These are phyloP conservation scores for Sarocladium strictum DNA, from an alignment of 2,329 filamentous ascomycete genomes.

Conservation along the genomic window DNA sequence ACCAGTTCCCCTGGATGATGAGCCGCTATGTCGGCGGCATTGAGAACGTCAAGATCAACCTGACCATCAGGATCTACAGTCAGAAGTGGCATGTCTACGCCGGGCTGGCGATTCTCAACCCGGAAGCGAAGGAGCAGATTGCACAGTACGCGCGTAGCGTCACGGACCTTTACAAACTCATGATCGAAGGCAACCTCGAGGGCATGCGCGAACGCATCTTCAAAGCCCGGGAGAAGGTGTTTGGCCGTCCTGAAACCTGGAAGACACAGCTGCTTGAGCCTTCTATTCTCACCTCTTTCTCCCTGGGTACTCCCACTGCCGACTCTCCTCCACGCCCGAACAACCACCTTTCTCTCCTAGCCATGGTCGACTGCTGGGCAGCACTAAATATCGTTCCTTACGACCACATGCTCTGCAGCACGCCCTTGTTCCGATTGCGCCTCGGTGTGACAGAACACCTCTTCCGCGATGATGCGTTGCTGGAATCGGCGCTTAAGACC, in stretches of 20 bases:
- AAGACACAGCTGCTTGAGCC: constrained; percentile 68
- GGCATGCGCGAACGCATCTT: constrained; percentile 70
- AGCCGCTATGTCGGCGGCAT: constrained; percentile 95
- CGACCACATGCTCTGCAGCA: constrained; percentile 99
- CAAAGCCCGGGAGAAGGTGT: constrained; percentile 60
- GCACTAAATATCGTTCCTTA: constrained; percentile 90
- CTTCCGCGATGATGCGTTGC: constrained; percentile 73
- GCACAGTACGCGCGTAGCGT: constrained; percentile 88
- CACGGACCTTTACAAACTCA: constrained; percentile 92
- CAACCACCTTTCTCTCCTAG: constrained; percentile 87
- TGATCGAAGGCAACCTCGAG: constrained; percentile 76
- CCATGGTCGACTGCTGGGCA: constrained; percentile 98
- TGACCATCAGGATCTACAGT: constrained; percentile 92
- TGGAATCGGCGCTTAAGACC: constrained; percentile 79
- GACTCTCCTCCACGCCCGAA: constrained; percentile 60
- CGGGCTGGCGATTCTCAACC: constrained; percentile 93
- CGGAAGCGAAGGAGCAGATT: constrained; percentile 86
- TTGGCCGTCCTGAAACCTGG: constrained; percentile 50
- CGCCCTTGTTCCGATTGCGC: constrained; percentile 93
- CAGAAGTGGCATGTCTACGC: constrained; percentile 99
- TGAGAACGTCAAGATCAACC: constrained; percentile 98
- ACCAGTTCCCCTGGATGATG: constrained; percentile 95
- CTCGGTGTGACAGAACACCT: constrained; percentile 95
- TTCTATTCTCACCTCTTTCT: constrained; percentile 82
- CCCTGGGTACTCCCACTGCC: constrained; percentile 64